A percentile compares a stretch with the other conserved stretches of the same genome.
Evolutionary conservation across 2,329 filamentous ascomycete genomes (phyloP).

Genomic region (Cladosporium sp.): DNA sequence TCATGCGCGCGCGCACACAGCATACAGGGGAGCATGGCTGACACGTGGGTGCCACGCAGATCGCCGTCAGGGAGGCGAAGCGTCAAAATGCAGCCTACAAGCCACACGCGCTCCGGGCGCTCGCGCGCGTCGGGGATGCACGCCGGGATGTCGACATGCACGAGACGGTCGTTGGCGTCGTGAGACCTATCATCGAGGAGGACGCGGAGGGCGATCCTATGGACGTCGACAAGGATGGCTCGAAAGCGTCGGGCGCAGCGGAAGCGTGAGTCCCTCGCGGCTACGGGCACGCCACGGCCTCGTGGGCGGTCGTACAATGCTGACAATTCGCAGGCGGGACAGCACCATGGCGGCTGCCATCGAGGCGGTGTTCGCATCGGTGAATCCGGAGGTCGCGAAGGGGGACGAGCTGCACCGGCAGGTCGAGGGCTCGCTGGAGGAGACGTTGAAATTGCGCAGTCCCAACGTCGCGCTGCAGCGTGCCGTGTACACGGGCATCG

Average conservation of each 20-base stretch:
- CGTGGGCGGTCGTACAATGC: conserved; percentile 1
- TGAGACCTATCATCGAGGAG: conserved; percentile 53
- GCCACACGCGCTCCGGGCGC: conserved; percentile 62
- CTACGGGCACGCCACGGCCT: conserved; percentile 12
- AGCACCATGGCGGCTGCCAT: conserved; percentile 24
- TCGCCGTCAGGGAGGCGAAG: conserved; percentile 80
- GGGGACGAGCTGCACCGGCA: conserved; percentile 13
- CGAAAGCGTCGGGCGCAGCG: conserved; percentile 3
- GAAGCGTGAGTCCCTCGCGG: neutral
- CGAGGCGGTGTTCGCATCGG: conserved; percentile 25
- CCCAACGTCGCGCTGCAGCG: conserved; percentile 5
- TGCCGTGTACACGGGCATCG: conserved; percentile 18
- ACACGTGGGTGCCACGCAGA: conserved; percentile 39
- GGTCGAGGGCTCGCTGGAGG: neutral
- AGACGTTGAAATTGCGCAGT: conserved; percentile 1
- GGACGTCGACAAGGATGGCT: conserved; percentile 54
- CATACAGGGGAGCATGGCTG: conserved; percentile 16
- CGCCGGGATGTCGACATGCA: conserved; percentile 66
- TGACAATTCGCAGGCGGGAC: conserved; percentile 18
- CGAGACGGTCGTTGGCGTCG: conserved; percentile 58
- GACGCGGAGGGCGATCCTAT: conserved; percentile 56
- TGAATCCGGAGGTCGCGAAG: conserved; percentile 22
- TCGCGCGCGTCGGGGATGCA: conserved; percentile 66
- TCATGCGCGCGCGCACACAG: neutral
- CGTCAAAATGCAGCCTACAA: conserved; percentile 82